phyloP scores from a whole-genome alignment of 768 basidiomycete genomes.

The Suillus bovinus region DNA sequence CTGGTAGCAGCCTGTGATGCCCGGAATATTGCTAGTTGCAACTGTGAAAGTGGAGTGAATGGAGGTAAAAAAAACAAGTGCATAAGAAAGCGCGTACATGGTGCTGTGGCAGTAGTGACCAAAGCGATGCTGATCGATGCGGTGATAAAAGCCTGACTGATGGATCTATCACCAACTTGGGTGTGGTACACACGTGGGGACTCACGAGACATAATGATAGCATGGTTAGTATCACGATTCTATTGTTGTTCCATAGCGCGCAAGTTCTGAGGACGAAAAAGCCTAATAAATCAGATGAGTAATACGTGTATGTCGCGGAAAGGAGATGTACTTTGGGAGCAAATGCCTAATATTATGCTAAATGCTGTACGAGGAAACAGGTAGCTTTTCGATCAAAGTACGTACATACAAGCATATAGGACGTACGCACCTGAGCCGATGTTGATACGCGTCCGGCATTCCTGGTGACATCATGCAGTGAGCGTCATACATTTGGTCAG shows the following conservation, averaged over 20 bases:
- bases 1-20: constrained; percentile 2
- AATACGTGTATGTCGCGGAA: not conserved
- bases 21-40: not conserved
- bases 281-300: not conserved
- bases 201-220: not conserved
- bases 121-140: not conserved
- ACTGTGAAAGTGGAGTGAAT: not conserved
- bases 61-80: not conserved
- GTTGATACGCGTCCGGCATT: not conserved
- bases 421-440: not conserved
- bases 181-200: not conserved
- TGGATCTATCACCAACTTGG: not conserved
- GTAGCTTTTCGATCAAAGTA: too few species aligned
- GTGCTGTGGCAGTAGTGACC: not conserved
- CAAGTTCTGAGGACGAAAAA: not conserved
- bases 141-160: not conserved
- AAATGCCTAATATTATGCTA: not conserved
- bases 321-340: not conserved
- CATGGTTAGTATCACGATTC: not conserved
- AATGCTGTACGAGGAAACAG: not conserved
- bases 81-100: not conserved
- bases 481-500: not conserved
- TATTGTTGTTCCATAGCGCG: constrained; percentile 2
- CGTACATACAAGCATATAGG: not conserved
- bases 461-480: not conserved